These are phyloP conservation scores for Curvularia sp. DNA, from an alignment of 2,329 filamentous ascomycete species.

Conservation along the genomic window DNA sequence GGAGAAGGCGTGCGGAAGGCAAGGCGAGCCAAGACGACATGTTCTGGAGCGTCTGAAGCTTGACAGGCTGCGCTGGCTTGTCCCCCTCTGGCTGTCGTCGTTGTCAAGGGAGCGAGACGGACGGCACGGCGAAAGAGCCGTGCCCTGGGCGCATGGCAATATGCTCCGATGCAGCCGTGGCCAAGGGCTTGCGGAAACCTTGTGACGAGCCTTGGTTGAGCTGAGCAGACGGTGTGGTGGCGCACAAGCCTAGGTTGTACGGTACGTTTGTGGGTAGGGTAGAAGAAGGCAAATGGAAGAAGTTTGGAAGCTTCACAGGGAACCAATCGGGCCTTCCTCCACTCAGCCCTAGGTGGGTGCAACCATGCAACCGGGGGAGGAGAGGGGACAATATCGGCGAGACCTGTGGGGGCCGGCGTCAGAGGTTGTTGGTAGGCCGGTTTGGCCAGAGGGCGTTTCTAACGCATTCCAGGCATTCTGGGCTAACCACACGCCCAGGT, in stretches of 20 bases:
- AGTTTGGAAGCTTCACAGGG: constrained; percentile 10
- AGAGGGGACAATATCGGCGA: constrained; percentile 14
- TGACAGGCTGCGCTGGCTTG: neutral
- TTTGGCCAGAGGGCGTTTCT: too few species aligned
- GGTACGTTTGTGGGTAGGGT: neutral
- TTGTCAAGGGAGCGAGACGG: neutral
- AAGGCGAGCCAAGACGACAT: constrained; percentile 5
- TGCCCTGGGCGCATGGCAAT: neutral
- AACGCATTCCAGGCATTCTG: too few species aligned
- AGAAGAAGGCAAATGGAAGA: constrained; percentile 18
- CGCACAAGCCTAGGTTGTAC: neutral
- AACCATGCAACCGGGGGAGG: neutral
- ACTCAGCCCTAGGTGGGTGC: neutral
- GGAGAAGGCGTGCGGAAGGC: constrained; percentile 12
- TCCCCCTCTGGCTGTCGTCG: neutral
- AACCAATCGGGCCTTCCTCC: constrained; percentile 14
- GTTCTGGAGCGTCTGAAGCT: neutral
- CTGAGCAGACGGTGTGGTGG: constrained; percentile 1
- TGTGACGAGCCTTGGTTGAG: neutral
- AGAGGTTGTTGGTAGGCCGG: neutral
- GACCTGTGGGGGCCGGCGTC: neutral
- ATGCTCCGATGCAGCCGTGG: neutral
- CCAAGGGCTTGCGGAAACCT: neutral
- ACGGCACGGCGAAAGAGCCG: neutral
- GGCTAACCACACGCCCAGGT: neutral